Evolutionary conservation across 768 basidiomycete genomes (phyloP), one percentile per base, ranked within the genome.

Genomic region (Pulveroboletus sp.): DNA sequence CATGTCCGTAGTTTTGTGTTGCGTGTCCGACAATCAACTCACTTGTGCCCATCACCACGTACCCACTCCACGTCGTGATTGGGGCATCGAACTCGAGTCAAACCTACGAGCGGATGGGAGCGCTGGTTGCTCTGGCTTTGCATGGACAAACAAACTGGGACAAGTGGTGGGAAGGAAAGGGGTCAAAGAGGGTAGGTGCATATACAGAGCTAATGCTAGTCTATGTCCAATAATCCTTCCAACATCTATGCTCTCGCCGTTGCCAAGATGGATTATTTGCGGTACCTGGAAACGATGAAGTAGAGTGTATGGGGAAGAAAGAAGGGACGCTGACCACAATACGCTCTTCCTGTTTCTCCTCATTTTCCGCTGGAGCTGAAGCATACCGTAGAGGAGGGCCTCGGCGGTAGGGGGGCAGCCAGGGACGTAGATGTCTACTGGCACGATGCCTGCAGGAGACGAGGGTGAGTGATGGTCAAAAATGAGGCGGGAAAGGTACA

Each of bases 401-500:
- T 99, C 96, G n/a, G 96, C 95, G 3, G 89, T 92, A 8, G 88
- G 89, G 18, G 88, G 90, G 69, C 93, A 96, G 0, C 94, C 95
- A 21, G 94, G 95, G 7, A 97, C 95, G 66, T 97, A 98, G 49
- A 97, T 93, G 67, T 98, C 95, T 39, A 99, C 94, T 4, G 96
- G 96, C 6, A 99, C 94, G 60, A 99, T 95, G 43, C 89, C 89
- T 91, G 57, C 2, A 46, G 35, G 33, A 31, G n/a, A 39, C 11
- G 26, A 32, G 30, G 12, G 47, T 50, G 46, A 65, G 52, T 48
- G 39, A 38, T 43, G 35, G 17, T 9, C 24, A 53, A 48, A 35
- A 26, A 40, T 2, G 46, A 37, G 30, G 41, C 3, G 45, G 43
- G 30, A n/a, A 46, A 33, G 68, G 9, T 28, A 71, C 87, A 51